Evolutionary conservation across 2,329 filamentous ascomycete genomes (phyloP).

Genomic region (Didymella arachidicola): DNA sequence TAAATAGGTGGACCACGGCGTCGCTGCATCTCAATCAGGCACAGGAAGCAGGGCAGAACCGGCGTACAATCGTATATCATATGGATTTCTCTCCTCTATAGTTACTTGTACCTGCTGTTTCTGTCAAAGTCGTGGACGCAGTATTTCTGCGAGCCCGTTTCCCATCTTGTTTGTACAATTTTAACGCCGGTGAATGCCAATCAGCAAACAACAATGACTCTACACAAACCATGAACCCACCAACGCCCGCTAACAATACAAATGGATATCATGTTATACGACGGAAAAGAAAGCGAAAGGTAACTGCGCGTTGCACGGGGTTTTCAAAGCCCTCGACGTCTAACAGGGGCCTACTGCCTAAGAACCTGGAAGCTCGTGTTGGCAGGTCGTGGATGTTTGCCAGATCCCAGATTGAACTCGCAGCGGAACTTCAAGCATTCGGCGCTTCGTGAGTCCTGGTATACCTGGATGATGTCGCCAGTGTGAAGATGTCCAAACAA

Average conservation of each 20-base stretch:
- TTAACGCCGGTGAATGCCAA: neutral
- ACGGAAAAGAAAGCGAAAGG: neutral
- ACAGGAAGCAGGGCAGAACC: neutral
- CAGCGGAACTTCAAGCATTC: slow-evolving; percentile 53
- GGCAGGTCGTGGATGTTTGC: slow-evolving; percentile 37
- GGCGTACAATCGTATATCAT: neutral
- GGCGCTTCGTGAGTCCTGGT: slow-evolving; percentile 56
- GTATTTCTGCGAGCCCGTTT: neutral
- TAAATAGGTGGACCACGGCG: slow-evolving; percentile 12
- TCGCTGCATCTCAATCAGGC: neutral
- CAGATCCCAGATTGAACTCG: slow-evolving; percentile 54
- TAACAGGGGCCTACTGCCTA: slow-evolving; percentile 1
- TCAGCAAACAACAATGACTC: slow-evolving; percentile 1
- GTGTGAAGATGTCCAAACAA: slow-evolving; percentile 74
- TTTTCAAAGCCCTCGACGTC: neutral
- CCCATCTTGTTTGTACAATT: neutral
- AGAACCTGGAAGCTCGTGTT: slow-evolving; percentile 37
- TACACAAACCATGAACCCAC: neutral
- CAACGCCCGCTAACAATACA: slow-evolving; percentile 17
- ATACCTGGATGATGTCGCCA: slow-evolving; percentile 79
- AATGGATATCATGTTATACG: slow-evolving; percentile 15
- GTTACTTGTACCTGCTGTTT: too few relatives aligned
- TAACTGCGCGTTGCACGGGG: neutral
- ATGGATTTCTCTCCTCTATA: neutral
- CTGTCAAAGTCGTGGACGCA: neutral